Percentiles rank a stretch among this genome's conserved stretches.
phyloP scores from a whole-genome alignment of 2,329 filamentous ascomycete species.

The Penicillium sp. region DNA sequence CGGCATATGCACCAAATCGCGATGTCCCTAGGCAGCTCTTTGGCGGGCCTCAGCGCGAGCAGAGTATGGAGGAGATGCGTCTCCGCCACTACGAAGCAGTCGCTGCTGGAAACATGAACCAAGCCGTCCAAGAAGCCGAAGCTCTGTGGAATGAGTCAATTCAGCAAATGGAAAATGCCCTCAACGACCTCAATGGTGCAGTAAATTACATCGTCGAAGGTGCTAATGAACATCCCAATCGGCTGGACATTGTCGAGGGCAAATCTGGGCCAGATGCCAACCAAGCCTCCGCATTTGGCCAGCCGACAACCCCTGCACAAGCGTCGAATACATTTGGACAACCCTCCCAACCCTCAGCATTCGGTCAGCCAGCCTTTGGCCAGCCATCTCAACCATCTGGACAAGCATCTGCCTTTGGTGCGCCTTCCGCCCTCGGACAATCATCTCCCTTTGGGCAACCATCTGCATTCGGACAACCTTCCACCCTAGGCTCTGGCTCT shows the following conservation, averaged over 20 bases:
- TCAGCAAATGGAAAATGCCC: conserved; percentile 72
- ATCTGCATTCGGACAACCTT: conserved; percentile 26
- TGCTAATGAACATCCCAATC: conserved; percentile 74
- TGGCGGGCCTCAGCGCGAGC: conserved; percentile 76
- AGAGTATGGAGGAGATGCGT: conserved; percentile 86
- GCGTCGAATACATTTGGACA: conserved; percentile 15
- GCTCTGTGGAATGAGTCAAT: conserved; percentile 67
- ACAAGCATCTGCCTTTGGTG: conserved; percentile 23
- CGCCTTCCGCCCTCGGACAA: conserved; percentile 30
- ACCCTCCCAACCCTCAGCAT: conserved; percentile 11
- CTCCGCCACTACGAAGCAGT: conserved; percentile 70
- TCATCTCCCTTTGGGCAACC: conserved; percentile 48
- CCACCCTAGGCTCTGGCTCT: conserved; percentile 1
- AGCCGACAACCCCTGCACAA: conserved; percentile 1
- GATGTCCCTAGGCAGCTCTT: conserved; percentile 82
- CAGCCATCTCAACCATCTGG: conserved; percentile 34
- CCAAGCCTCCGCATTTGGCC: conserved; percentile 4
- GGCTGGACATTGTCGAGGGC: conserved; percentile 59
- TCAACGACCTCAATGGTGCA: conserved; percentile 72
- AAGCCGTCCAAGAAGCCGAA: conserved; percentile 56
- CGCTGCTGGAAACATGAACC: conserved; percentile 62
- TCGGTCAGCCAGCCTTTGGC: conserved; percentile 29
- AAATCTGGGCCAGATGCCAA: conserved; percentile 27
- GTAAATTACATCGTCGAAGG: conserved; percentile 69
- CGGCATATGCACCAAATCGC: conserved; percentile 78